These are phyloP conservation scores for Penicillium olsonii DNA, from an alignment of 2,329 filamentous ascomycete genomes.

Conservation along the genomic window DNA sequence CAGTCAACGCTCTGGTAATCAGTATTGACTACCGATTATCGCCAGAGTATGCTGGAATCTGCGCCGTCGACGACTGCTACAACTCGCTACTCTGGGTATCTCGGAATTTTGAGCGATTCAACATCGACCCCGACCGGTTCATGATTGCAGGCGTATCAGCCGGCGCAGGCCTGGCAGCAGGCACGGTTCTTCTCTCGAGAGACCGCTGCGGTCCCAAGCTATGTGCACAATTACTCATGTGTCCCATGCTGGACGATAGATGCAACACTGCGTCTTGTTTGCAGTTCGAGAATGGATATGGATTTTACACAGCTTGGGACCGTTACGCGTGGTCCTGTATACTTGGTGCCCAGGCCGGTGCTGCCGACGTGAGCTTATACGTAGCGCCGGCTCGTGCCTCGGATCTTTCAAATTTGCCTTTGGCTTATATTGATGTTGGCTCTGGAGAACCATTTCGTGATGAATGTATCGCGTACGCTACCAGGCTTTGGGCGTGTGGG, in stretches of 20 bases:
- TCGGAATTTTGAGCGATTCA: constrained; percentile 57
- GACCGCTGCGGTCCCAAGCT: constrained; percentile 17
- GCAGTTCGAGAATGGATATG: constrained; percentile 8
- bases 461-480: constrained; percentile 13
- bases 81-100: constrained; percentile 65
- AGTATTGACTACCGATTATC: constrained; percentile 69
- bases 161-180: constrained; percentile 51
- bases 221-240: constrained; percentile 18
- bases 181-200: constrained; percentile 18
- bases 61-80: constrained; percentile 65
- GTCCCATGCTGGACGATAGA: constrained; percentile 20
- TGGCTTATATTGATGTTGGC: constrained; percentile 16
- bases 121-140: constrained; percentile 58
- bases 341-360: background rate
- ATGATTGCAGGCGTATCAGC: constrained; percentile 66
- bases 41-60: constrained; percentile 65
- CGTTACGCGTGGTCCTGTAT: background rate
- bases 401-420: constrained; percentile 7
- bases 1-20: constrained; percentile 60
- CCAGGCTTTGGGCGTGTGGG: constrained; percentile 9
- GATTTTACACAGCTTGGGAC: background rate
- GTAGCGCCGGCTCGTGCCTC: constrained; percentile 5
- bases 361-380: background rate
- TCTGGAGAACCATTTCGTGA: constrained; percentile 17
- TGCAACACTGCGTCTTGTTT: constrained; percentile 6